Evolutionary conservation across 345 rosid genomes (phyloP).

Genomic region (Eucalyptus lansdowneana): DNA sequence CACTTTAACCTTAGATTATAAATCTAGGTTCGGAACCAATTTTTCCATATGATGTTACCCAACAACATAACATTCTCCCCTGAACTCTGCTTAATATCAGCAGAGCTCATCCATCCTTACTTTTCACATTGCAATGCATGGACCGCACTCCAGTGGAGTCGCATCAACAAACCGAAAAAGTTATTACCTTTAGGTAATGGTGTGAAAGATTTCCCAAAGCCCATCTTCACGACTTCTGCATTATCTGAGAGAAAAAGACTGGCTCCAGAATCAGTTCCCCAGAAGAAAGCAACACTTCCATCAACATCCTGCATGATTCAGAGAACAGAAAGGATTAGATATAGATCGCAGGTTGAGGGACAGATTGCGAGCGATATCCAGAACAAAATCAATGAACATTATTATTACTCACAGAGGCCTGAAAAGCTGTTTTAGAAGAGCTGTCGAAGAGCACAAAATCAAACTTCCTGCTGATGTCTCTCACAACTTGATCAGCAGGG

Average conservation of each 20-base stretch:
- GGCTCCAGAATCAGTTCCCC: neutral
- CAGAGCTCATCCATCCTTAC: neutral
- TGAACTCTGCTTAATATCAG: neutral
- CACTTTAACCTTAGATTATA: neutral
- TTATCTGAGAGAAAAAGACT: too few relatives aligned
- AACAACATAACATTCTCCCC: neutral
- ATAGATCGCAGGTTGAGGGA: neutral
- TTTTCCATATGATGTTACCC: neutral
- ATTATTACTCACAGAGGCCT: fast-evolving
- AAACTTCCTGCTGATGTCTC: too few relatives aligned
- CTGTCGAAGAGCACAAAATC: too few relatives aligned
- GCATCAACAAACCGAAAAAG: fast-evolving
- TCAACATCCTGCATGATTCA: neutral
- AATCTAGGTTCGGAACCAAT: neutral
- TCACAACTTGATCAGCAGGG: too few relatives aligned
- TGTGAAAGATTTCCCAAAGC: neutral
- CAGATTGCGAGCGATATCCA: neutral
- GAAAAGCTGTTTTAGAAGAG: too few relatives aligned
- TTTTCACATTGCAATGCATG: neutral
- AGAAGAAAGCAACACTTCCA: too few relatives aligned
- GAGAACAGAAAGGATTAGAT: neutral
- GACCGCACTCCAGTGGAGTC: too few relatives aligned
- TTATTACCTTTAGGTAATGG: neutral
- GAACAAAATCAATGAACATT: neutral
- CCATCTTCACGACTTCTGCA: neutral